Percentiles rank a stretch among this genome's conserved stretches.
These are phyloP conservation scores for Wallacemonas rigidus DNA, from an alignment of 208 protist species.

Conservation along the genomic window DNA sequence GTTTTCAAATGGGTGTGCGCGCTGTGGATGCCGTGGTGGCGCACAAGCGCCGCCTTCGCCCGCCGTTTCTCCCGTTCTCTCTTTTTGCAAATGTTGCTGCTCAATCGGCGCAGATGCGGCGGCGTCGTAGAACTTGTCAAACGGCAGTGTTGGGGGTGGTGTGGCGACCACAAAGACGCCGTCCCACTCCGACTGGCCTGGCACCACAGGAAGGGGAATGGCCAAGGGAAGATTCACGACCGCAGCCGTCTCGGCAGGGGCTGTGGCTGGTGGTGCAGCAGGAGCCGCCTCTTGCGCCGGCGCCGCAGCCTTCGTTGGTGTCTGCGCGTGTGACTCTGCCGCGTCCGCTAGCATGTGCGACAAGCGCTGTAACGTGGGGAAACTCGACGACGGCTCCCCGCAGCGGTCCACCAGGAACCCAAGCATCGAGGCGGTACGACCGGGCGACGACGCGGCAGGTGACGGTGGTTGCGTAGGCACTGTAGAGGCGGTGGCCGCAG, in stretches of 20 bases:
- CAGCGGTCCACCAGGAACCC: slow-evolving; percentile 28
- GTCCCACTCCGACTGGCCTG: slow-evolving; percentile 30
- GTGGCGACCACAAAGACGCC: slow-evolving; percentile 20
- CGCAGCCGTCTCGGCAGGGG: too few relatives aligned
- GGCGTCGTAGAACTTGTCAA: neutral
- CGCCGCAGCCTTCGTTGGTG: neutral
- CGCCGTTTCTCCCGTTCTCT: neutral
- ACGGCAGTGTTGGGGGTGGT: slow-evolving; percentile 3
- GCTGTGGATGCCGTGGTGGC: too few relatives aligned
- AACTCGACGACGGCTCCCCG: slow-evolving; percentile 1
- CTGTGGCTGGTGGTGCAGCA: too few relatives aligned
- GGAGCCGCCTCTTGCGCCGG: too few relatives aligned
- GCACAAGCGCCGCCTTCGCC: neutral
- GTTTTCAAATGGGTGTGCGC: neutral
- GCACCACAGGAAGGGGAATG: slow-evolving; percentile 38
- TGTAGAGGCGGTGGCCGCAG: neutral
- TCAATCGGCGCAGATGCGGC: neutral
- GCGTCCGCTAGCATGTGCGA: slow-evolving; percentile 17
- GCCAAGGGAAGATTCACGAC: neutral
- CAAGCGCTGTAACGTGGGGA: slow-evolving; percentile 31
- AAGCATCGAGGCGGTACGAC: slow-evolving; percentile 19
- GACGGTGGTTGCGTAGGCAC: neutral
- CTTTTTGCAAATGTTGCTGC: too few relatives aligned
- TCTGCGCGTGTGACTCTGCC: neutral
- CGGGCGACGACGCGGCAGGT: too few relatives aligned